Evolutionary conservation across 164 flowering plant species (phyloP).

Genomic region (Pachysandra terminalis): DNA sequence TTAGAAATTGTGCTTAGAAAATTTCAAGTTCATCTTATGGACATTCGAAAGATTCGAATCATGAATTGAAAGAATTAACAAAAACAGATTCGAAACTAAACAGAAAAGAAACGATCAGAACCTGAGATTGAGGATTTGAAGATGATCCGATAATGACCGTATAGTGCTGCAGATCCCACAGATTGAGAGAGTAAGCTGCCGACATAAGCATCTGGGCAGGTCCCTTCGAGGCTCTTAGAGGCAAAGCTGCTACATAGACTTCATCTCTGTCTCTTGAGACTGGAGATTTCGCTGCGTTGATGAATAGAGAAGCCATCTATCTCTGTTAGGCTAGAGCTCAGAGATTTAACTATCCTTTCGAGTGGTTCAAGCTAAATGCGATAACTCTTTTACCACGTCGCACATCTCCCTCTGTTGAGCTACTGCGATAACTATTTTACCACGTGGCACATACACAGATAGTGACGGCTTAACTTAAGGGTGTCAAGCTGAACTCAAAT

Average conservation of each 20-base stretch:
- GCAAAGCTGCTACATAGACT: slow-evolving; percentile 61
- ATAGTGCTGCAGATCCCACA: slow-evolving; percentile 76
- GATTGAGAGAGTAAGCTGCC: slow-evolving; percentile 52
- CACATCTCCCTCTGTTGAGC: too few species aligned
- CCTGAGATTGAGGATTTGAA: slow-evolving; percentile 35
- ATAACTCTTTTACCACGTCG: too few species aligned
- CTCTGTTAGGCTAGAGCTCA: background rate
- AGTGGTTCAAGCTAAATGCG: background rate
- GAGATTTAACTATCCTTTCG: too few species aligned
- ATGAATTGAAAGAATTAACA: too few species aligned
- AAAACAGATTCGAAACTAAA: background rate
- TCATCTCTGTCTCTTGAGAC: slow-evolving; percentile 30
- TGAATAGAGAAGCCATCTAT: slow-evolving; percentile 22
- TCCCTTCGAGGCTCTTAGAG: slow-evolving; percentile 62
- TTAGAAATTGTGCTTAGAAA: too few species aligned
- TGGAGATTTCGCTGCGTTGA: slow-evolving; percentile 15
- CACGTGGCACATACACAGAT: too few species aligned
- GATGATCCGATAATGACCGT: slow-evolving; percentile 65
- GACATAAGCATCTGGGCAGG: slow-evolving; percentile 69
- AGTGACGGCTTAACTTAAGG: too few species aligned
- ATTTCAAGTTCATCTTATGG: too few species aligned
- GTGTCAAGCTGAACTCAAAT: too few species aligned
- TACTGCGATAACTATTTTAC: too few species aligned
- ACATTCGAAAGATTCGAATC: too few species aligned
- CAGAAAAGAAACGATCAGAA: slow-evolving; percentile 1